A percentile compares a stretch with the other conserved stretches of the same genome.
Evolutionary conservation across 306 rosid species (phyloP).

Genomic region (Citrullus colocynthis): DNA sequence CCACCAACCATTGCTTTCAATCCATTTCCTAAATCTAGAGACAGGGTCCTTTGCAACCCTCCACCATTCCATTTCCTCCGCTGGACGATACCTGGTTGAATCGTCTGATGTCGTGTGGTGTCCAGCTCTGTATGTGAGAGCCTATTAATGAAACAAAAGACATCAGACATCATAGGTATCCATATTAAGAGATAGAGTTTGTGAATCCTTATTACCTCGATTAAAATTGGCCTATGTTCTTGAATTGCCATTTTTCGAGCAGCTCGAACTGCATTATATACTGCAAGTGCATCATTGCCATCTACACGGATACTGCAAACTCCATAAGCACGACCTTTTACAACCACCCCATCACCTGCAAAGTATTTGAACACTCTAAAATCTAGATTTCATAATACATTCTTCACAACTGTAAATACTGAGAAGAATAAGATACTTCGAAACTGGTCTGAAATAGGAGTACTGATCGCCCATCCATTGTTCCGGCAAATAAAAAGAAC

Average conservation of each 20-base stretch:
- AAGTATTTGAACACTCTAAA: slow-evolving; percentile 3
- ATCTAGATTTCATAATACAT: background rate
- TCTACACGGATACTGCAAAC: slow-evolving; percentile 80
- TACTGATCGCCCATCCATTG: slow-evolving; percentile 99
- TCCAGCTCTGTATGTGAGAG: slow-evolving; percentile 85
- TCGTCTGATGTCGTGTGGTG: slow-evolving; percentile 97
- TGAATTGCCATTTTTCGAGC: slow-evolving; percentile 76
- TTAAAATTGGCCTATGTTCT: slow-evolving; percentile 65
- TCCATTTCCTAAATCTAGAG: slow-evolving; percentile 78
- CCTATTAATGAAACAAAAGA: slow-evolving; percentile 29
- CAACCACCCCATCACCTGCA: slow-evolving; percentile 84
- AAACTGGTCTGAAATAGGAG: slow-evolving; percentile 87
- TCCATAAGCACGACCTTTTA: slow-evolving; percentile 74
- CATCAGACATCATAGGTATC: background rate
- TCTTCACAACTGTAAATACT: slow-evolving; percentile 5
- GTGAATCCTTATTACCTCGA: slow-evolving; percentile 41
- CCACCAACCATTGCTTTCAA: slow-evolving; percentile 87
- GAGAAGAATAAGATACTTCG: slow-evolving; percentile 40
- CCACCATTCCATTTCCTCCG: slow-evolving; percentile 76
- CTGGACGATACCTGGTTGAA: slow-evolving; percentile 79
- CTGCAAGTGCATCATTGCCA: slow-evolving; percentile 83
- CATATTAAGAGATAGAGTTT: background rate
- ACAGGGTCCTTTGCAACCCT: slow-evolving; percentile 58
- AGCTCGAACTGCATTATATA: slow-evolving; percentile 57
- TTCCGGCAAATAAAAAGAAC: slow-evolving; percentile 87